Evolutionary conservation across 805 yeast genomes (phyloP).

Genomic region (Zygotorulaspora sp.): DNA sequence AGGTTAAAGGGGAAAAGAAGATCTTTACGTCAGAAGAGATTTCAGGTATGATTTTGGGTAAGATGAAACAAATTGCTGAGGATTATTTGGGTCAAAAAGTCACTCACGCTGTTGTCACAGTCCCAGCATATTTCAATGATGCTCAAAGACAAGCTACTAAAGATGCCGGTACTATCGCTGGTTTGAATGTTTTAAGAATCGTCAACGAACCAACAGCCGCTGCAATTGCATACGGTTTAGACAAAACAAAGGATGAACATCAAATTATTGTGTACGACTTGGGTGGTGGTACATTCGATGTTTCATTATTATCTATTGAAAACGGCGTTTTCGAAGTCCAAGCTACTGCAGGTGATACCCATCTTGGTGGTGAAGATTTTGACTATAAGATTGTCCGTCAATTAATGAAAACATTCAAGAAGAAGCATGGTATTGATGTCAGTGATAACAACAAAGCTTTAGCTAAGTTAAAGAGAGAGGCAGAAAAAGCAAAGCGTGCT

Average conservation of each 20-base stretch:
- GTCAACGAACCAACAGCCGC: constrained; percentile 97
- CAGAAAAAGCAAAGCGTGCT: constrained; percentile 97
- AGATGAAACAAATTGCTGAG: constrained; percentile 92
- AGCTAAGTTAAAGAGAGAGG: constrained; percentile 93
- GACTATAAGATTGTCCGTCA: constrained; percentile 86
- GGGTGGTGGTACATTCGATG: constrained; percentile 98
- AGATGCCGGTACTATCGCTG: constrained; percentile 91
- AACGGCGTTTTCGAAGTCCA: constrained; percentile 89
- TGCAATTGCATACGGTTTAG: constrained; percentile 94
- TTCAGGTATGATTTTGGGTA: constrained; percentile 84
- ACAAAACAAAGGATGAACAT: constrained; percentile 74
- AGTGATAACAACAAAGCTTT: constrained; percentile 77
- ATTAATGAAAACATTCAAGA: constrained; percentile 81
- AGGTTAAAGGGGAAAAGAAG: constrained; percentile 67
- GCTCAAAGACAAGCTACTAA: constrained; percentile 93
- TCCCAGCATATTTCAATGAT: constrained; percentile 90
- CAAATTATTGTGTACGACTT: constrained; percentile 89
- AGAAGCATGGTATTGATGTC: constrained; percentile 85
- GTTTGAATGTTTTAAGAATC: constrained; percentile 80
- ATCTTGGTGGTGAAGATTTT: constrained; percentile 96
- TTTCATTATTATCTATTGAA: constrained; percentile 79
- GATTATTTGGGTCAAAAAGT: constrained; percentile 80
- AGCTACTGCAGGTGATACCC: constrained; percentile 95
- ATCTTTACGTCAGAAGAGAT: constrained; percentile 88
- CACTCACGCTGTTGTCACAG: constrained; percentile 87